Evolutionary conservation across 1,139 yeast genomes (phyloP), one percentile per base, ranked within the genome.

Genomic region (Magnusiomyces suaveolens): DNA sequence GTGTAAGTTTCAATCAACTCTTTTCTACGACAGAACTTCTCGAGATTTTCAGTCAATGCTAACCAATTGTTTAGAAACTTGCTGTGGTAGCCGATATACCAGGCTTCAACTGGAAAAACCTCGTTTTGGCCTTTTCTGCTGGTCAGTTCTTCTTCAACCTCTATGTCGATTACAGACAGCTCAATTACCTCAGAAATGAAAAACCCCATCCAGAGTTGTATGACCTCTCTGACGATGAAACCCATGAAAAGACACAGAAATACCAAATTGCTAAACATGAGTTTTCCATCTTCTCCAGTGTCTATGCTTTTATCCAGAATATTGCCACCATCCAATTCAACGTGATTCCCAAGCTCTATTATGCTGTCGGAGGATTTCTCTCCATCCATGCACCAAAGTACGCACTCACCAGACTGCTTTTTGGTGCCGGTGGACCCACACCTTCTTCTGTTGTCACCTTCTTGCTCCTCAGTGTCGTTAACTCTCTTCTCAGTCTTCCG

Each of bases 261-360:
- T 92, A 92, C 67, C 81, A 95, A 2, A 73, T 86, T 47, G 87
- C 96, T n/a, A 90, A 89, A 68, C 78, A 89, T 53, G 74, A 76
- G 63, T 89, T 88, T 66, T 78, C 84, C 1, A 74, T 87, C 55
- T 69, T 86, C 55, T 69, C 80, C 26, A 78, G 81, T 47, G 61
- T 79, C 18, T 77, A 77, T 64, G 72, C 77, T 6, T 72, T 84
- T 52, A 62, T 77, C 18, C 80, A 83, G 64, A 85, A 83, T 64
- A 64, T 83, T 52, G 75, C 76, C 8, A 71, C 82, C 56, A 74
- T 86, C 63, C 75, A 82, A 58, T 81, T 66, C 62, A 86, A 88
- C 64, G 57, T 83, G 3, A 72, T 87, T 57, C 92, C 96, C 24
- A 76, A 76, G 59, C 58, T 87, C 44, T 92, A 96, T 95, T 55